These are phyloP conservation scores for Onygenales sp. DNA, from an alignment of 2,329 filamentous ascomycete genomes.

Conservation along the genomic window DNA sequence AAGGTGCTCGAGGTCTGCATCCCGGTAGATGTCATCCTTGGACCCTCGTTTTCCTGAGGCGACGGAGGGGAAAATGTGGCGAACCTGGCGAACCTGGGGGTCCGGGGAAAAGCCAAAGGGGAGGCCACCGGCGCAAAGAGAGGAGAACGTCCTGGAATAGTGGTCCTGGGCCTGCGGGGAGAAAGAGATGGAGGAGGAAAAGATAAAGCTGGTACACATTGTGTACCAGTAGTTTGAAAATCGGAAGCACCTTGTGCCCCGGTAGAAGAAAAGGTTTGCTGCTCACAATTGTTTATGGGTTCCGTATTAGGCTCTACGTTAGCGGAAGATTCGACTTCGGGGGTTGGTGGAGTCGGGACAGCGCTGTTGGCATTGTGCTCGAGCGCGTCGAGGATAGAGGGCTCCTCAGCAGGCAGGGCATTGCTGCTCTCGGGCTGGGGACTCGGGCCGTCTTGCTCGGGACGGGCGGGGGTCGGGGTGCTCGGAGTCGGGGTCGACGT, in stretches of 20 bases:
- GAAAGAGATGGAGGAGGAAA: not conserved
- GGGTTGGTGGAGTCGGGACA: not conserved
- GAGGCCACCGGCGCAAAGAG: not conserved
- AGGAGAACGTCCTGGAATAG: not conserved
- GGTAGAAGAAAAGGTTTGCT: not conserved
- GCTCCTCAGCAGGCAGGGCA: not conserved
- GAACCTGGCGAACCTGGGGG: no score
- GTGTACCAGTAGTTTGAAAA: no score
- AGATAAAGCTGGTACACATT: no score
- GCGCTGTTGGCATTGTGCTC: not conserved
- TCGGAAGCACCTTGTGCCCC: not conserved
- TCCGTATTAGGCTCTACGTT: not conserved
- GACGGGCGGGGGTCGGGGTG: not conserved
- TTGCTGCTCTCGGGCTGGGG: not conserved
- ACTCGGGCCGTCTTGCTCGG: not conserved
- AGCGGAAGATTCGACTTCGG: not conserved
- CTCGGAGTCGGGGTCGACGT: not conserved
- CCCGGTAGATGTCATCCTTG: not conserved
- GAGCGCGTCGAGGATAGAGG: not conserved
- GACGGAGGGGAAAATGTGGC: not conserved
- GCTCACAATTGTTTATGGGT: conserved; percentile 1
- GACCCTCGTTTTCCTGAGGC: not conserved
- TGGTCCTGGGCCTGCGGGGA: not conserved
- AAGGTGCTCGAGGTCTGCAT: conserved; percentile 1
- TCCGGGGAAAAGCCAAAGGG: not conserved